Evolutionary conservation across 2,329 filamentous ascomycete genomes (phyloP).

Genomic region (Lasiodiplodia theobromae): DNA sequence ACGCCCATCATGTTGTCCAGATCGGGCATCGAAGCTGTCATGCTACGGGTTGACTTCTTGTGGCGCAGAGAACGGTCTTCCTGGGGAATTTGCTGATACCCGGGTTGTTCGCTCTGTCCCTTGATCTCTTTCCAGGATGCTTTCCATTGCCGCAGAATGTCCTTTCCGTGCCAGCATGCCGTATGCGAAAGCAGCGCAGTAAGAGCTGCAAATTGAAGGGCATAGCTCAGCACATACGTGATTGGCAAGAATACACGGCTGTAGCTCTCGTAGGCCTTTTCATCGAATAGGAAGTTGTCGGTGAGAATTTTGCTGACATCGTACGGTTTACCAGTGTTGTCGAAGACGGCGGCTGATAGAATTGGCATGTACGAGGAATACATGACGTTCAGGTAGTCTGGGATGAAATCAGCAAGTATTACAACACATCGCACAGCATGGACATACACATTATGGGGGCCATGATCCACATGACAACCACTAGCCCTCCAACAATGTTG

Average conservation of each 20-base stretch:
- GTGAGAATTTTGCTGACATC: conserved; percentile 83
- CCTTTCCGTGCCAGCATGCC: conserved; percentile 81
- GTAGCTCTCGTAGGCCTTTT: conserved; percentile 78
- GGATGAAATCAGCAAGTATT: conserved; percentile 4
- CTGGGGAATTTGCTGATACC: conserved; percentile 47
- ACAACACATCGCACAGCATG: conserved; percentile 24
- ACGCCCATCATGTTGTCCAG: conserved; percentile 66
- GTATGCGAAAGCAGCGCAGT: conserved; percentile 83
- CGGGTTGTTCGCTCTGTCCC: conserved; percentile 36
- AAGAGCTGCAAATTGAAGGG: conserved; percentile 83
- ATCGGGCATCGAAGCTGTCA: conserved; percentile 44
- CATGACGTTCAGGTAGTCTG: conserved; percentile 77
- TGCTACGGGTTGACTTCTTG: conserved; percentile 35
- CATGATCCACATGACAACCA: conserved; percentile 84
- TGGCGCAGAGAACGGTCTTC: conserved; percentile 41
- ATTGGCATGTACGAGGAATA: conserved; percentile 89
- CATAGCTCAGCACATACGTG: conserved; percentile 87
- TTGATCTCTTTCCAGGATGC: conserved; percentile 70
- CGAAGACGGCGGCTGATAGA: conserved; percentile 82
- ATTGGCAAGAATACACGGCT: conserved; percentile 85
- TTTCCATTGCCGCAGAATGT: conserved; percentile 80
- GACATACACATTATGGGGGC: conserved; percentile 73
- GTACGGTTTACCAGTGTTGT: conserved; percentile 81
- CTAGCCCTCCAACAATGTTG: conserved; percentile 81
- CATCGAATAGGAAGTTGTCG: conserved; percentile 77